Percentiles rank a stretch among this genome's conserved stretches.
Conservation (phyloP, 805 yeast species). For the Yamadazyma sp. region DNA sequence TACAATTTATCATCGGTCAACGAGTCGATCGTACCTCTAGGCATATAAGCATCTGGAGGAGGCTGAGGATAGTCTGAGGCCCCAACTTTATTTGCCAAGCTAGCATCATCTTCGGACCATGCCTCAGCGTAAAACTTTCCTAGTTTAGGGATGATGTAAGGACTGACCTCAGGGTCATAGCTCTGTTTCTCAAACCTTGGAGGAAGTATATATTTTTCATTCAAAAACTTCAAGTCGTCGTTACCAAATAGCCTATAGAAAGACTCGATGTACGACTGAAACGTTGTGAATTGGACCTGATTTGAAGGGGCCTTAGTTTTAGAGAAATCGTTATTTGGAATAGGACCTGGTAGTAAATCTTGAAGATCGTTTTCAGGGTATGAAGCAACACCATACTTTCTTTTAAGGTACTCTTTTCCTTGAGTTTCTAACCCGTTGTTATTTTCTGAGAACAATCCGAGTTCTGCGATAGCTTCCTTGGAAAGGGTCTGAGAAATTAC, state of each 20-base stretch:
- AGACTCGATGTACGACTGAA: constrained; percentile 80
- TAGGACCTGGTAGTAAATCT: constrained; percentile 78
- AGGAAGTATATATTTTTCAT: constrained; percentile 59
- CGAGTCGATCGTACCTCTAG: constrained; percentile 61
- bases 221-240: constrained; percentile 77
- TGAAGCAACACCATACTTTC: constrained; percentile 84
- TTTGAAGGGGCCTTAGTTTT: constrained; percentile 68
- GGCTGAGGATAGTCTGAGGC: constrained; percentile 48
- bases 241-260: constrained; percentile 75
- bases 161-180: constrained; percentile 67
- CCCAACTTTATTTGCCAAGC: constrained; percentile 41
- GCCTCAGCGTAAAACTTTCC: constrained; percentile 80
- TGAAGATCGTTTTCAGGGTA: constrained; percentile 78
- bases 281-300: constrained; percentile 90
- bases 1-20: constrained; percentile 64
- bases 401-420: constrained; percentile 73
- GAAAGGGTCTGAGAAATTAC: constrained; percentile 71
- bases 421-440: constrained; percentile 58
- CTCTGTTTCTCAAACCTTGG: constrained; percentile 42
- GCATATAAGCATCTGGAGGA: constrained; percentile 43
- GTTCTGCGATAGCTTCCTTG: constrained; percentile 54
- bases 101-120: constrained; percentile 83
- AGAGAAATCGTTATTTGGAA: constrained; percentile 86
- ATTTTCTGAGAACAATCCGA: constrained; percentile 66
- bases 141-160: constrained; percentile 79